These are phyloP conservation scores for Collariella sp. DNA, from an alignment of 495 filamentous ascomycete genomes.

Conservation along the genomic window DNA sequence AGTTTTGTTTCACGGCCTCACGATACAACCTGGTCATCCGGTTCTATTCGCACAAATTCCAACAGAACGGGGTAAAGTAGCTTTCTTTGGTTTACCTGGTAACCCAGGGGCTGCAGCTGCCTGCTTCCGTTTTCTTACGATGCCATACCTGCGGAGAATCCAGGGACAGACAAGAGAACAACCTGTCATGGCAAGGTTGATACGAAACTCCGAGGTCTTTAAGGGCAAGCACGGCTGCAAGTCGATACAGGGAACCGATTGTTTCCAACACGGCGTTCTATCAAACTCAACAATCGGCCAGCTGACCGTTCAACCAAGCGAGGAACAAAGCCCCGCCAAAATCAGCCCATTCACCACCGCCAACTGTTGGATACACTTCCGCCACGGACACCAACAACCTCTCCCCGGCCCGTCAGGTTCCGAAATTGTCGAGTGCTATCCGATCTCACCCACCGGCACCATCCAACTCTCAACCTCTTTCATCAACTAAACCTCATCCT, in stretches of 20 bases:
- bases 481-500: neutral
- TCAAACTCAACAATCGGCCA: neutral
- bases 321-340: neutral
- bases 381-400: neutral
- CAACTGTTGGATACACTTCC: slow-evolving; percentile 2
- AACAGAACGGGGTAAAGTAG: neutral
- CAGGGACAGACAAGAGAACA: neutral
- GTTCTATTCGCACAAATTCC: neutral
- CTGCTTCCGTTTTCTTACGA: neutral
- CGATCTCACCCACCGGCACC: neutral
- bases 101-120: neutral
- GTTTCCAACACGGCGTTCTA: neutral
- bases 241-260: neutral
- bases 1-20: neutral
- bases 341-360: neutral
- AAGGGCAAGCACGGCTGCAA: neutral
- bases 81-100: neutral
- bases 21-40: neutral
- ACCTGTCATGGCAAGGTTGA: neutral
- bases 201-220: neutral
- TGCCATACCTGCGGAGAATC: neutral
- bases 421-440: neutral
- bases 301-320: neutral
- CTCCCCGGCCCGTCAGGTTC: neutral
- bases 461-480: neutral